Base-by-base conservation (phyloP, 129 eudicot species). In the Pittosporum tobira region DNA sequence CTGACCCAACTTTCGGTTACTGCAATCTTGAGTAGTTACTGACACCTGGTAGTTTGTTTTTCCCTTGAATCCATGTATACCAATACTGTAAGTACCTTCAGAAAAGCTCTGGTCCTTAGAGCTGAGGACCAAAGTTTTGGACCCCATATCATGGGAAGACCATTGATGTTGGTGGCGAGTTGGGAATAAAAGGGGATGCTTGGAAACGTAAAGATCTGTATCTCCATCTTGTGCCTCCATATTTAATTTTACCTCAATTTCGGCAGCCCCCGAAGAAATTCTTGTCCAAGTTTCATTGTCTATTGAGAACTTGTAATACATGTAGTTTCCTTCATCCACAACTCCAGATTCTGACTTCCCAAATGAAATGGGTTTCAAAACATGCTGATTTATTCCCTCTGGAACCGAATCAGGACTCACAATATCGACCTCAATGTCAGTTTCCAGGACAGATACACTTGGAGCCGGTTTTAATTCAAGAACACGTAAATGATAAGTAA, bases 341-440 rank as follows among this genome's bases (percentile, higher is more conserved):
- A 49, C 50, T 47, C 94, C 94, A 34, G 81, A 64, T 62, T 86
- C 98, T 3, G 90, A 37, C 58, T 87, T 83, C 45, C 90, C 94
- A 12, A 86, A 66, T 10, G 70, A 21, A 19, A 91, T 78, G 47
- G 85, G 90, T 45, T 59, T 83, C 74, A 91, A 51, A 2, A 86
- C 78, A 29, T 68, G 70, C 62, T 86, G 83, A 45, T 68, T 75
- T 68, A 37, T 65, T 20, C 61, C 70, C 7, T 74, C 84, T 0
- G 81, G 68, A 69, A 70, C 62, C 38, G 86, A 55, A 68, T 78
- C 88, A 6, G 98, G 79, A 37, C 88, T 82, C 37, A 83, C 56
- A n/a, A 91, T 86, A 66, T 91, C 98, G 8, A 83, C 98, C 71
- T 86, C 98, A 3, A 91, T 91, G 60, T 91, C 98, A 0, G 98